A percentile compares a stretch with the other conserved stretches of the same genome.
phyloP scores from a whole-genome alignment of 352 stramenopile species.

The Globisporangium paddicum region DNA sequence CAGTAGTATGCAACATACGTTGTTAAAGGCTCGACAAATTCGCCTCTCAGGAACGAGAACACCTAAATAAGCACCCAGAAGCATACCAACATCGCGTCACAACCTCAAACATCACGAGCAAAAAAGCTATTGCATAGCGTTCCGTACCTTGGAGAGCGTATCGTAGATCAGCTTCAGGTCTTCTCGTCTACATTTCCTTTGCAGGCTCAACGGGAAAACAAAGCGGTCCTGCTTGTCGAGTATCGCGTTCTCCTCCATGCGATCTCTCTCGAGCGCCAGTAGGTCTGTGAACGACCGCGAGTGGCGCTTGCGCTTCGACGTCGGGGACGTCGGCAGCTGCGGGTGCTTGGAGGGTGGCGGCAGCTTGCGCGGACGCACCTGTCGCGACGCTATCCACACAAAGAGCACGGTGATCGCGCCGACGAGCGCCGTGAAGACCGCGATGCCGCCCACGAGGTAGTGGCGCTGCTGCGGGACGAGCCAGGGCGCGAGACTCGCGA shows the following conservation, averaged over 20 bases:
- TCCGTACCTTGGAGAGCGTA: conserved; percentile 53
- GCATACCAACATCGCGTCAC: not conserved
- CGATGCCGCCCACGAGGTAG: conserved; percentile 42
- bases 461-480: conserved; percentile 28
- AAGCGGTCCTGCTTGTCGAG: conserved; percentile 66
- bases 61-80: conserved; percentile 23
- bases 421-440: conserved; percentile 38
- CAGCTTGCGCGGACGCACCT: conserved; percentile 57
- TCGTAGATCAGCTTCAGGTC: conserved; percentile 82
- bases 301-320: conserved; percentile 69
- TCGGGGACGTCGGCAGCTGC: conserved; percentile 52
- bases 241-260: conserved; percentile 54
- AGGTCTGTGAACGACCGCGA: conserved; percentile 75
- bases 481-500: conserved; percentile 6
- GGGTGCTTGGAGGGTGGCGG: conserved; percentile 19
- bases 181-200: conserved; percentile 54
- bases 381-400: conserved; percentile 76
- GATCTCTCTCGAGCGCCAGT: conserved; percentile 49
- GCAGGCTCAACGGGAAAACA: conserved; percentile 51
- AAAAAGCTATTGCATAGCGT: not conserved
- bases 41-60: conserved; percentile 68
- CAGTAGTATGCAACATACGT: conserved; percentile 16
- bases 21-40: conserved; percentile 59
- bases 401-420: conserved; percentile 50
- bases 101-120: not conserved